Conservation (phyloP, 2,329 filamentous ascomycete species). For the Fusarium lyarnte region DNA sequence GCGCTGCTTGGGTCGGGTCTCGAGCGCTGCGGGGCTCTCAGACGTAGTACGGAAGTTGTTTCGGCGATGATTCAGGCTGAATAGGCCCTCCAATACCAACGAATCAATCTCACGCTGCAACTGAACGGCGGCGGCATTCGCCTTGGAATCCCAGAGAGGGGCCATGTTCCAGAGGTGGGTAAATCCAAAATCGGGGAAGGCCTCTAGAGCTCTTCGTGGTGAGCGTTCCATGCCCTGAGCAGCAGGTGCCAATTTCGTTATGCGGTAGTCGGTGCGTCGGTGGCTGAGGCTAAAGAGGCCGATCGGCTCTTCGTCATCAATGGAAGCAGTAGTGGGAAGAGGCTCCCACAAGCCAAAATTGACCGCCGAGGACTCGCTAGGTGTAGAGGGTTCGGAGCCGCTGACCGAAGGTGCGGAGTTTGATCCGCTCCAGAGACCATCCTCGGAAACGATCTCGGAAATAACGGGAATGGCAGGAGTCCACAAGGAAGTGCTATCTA, state of each 20-base stretch:
- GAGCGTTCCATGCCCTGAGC: slow-evolving; percentile 36
- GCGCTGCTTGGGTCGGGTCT: slow-evolving; percentile 49
- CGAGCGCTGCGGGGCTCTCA: slow-evolving; percentile 41
- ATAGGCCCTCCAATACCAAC: slow-evolving; percentile 37
- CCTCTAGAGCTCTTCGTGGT: slow-evolving; percentile 28
- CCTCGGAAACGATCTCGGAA: slow-evolving; percentile 21
- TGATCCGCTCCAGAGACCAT: slow-evolving; percentile 37
- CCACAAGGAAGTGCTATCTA: slow-evolving; percentile 40
- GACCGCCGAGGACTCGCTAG: slow-evolving; percentile 18
- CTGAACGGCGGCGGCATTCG: slow-evolving; percentile 27
- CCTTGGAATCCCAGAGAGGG: slow-evolving; percentile 39
- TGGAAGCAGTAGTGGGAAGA: slow-evolving; percentile 2
- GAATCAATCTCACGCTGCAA: slow-evolving; percentile 35
- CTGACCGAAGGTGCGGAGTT: slow-evolving; percentile 23
- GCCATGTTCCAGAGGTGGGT: slow-evolving; percentile 42
- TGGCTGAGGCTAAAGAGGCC: slow-evolving; percentile 42
- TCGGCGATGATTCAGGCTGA: slow-evolving; percentile 41
- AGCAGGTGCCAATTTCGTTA: slow-evolving; percentile 36
- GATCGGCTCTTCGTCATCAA: slow-evolving; percentile 31
- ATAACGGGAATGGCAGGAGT: slow-evolving; percentile 25
- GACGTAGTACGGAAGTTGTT: slow-evolving; percentile 42
- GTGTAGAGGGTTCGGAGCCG: slow-evolving; percentile 19
- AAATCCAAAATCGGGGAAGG: slow-evolving; percentile 35
- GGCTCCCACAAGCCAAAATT: slow-evolving; percentile 41
- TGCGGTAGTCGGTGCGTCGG: slow-evolving; percentile 38